A percentile compares a stretch with the other conserved stretches of the same genome.
These are phyloP conservation scores for Talaromyces piceae DNA, from an alignment of 2,329 filamentous ascomycete species.

Conservation along the genomic window DNA sequence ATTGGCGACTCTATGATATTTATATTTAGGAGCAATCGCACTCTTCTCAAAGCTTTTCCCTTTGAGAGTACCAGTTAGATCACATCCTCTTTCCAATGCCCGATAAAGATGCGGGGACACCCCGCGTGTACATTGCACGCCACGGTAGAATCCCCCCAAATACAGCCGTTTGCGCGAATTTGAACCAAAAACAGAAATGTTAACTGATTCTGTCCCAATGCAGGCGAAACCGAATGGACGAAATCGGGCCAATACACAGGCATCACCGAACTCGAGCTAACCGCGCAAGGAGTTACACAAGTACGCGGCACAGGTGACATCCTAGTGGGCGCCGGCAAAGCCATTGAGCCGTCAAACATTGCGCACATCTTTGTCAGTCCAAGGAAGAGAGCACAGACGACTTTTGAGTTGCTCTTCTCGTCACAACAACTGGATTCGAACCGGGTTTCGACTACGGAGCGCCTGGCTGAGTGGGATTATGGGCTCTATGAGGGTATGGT, in stretches of 20 bases:
- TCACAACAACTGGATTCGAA: neutral
- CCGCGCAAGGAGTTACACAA: conserved; percentile 35
- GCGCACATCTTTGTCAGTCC: conserved; percentile 46
- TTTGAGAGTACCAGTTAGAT: neutral
- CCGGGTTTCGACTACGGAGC: conserved; percentile 44
- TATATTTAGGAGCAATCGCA: neutral
- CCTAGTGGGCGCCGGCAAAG: conserved; percentile 44
- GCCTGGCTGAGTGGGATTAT: conserved; percentile 56
- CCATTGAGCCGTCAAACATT: conserved; percentile 46
- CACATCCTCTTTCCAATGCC: conserved; percentile 20
- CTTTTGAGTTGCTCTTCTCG: conserved; percentile 40
- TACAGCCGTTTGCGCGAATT: neutral
- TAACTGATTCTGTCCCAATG: neutral
- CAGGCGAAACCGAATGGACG: conserved; percentile 41
- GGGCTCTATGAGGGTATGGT: conserved; percentile 55
- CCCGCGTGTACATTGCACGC: conserved; percentile 32
- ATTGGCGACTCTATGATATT: neutral
- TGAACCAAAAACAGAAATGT: neutral
- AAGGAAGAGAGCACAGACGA: conserved; percentile 41
- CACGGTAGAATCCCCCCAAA: conserved; percentile 24
- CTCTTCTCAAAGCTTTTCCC: neutral
- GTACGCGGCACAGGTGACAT: conserved; percentile 38
- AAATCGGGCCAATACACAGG: conserved; percentile 42
- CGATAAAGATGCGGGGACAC: conserved; percentile 30
- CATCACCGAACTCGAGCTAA: conserved; percentile 38